phyloP scores from a whole-genome alignment of 768 basidiomycete species.

The Collybiopsis luxurians region DNA sequence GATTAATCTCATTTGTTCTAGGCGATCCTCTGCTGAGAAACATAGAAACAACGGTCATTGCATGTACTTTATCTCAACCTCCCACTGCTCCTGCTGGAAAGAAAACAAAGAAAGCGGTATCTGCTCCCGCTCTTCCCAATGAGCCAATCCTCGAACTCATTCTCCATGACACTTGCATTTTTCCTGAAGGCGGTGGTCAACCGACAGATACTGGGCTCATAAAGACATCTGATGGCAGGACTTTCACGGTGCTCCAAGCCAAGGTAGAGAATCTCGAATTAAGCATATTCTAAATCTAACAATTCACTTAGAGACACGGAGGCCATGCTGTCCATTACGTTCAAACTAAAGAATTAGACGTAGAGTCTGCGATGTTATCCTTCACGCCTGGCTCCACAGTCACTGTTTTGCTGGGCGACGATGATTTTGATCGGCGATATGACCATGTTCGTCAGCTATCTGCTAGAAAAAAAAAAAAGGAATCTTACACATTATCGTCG shows the following conservation, averaged over 20 bases:
- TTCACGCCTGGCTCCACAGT: constrained; percentile 54
- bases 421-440: constrained; percentile 61
- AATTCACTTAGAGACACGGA: constrained; percentile 45
- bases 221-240: constrained; percentile 37
- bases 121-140: constrained; percentile 39
- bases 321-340: constrained; percentile 77
- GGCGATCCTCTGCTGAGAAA: constrained; percentile 68
- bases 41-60: constrained; percentile 56
- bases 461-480: background rate
- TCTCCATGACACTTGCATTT: constrained; percentile 74
- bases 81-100: constrained; percentile 40
- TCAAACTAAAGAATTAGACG: constrained; percentile 34
- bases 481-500: background rate
- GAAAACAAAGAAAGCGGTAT: constrained; percentile 55
- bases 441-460: constrained; percentile 58
- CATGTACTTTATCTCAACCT: constrained; percentile 44
- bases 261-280: constrained; percentile 24
- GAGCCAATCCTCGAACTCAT: constrained; percentile 60
- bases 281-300: no score
- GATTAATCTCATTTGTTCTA: constrained; percentile 20
- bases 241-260: constrained; percentile 62
- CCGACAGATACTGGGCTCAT: constrained; percentile 71
- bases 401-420: constrained; percentile 49
- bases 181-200: constrained; percentile 77
- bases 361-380: constrained; percentile 40